phyloP scores from a whole-genome alignment of 2,329 filamentous ascomycete genomes.

The Alternaria sp. region DNA sequence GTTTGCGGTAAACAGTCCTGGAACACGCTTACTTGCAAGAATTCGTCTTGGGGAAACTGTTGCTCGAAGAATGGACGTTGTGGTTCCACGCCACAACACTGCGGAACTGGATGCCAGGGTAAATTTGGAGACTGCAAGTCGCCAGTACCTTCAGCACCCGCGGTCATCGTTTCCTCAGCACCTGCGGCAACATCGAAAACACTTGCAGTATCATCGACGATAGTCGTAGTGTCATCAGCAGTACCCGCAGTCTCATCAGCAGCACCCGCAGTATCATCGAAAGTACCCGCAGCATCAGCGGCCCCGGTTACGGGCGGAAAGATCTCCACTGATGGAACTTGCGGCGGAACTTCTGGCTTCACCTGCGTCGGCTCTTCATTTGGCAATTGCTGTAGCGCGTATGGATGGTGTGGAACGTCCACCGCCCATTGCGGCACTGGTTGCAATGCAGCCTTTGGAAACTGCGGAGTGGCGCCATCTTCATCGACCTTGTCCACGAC shows the following conservation, averaged over 20 bases:
- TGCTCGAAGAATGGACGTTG: constrained; percentile 1
- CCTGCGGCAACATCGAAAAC: not conserved
- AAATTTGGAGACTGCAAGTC: constrained; percentile 13
- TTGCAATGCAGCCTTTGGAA: constrained; percentile 44
- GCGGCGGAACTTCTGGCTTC: constrained; percentile 23
- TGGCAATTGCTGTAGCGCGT: constrained; percentile 53
- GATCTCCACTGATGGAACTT: constrained; percentile 27
- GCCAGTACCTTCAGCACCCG: not conserved
- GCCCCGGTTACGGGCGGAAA: not conserved
- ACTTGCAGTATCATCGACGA: not conserved
- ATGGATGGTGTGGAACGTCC: constrained; percentile 48
- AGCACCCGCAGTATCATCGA: not conserved
- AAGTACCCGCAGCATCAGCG: not conserved
- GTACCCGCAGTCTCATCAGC: not conserved
- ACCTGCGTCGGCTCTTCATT: constrained; percentile 52
- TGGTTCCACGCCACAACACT: constrained; percentile 7
- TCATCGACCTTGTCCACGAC: constrained; percentile 1
- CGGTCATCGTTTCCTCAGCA: not conserved
- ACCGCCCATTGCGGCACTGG: constrained; percentile 33
- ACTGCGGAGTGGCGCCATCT: constrained; percentile 19
- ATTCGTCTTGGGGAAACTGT: not conserved
- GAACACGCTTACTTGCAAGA: constrained; percentile 6
- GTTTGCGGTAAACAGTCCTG: constrained; percentile 1
- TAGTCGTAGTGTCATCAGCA: not conserved
- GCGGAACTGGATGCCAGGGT: constrained; percentile 31